Base-by-base conservation (phyloP, 768 basidiomycete genomes). In the Termitomyces sp. region DNA sequence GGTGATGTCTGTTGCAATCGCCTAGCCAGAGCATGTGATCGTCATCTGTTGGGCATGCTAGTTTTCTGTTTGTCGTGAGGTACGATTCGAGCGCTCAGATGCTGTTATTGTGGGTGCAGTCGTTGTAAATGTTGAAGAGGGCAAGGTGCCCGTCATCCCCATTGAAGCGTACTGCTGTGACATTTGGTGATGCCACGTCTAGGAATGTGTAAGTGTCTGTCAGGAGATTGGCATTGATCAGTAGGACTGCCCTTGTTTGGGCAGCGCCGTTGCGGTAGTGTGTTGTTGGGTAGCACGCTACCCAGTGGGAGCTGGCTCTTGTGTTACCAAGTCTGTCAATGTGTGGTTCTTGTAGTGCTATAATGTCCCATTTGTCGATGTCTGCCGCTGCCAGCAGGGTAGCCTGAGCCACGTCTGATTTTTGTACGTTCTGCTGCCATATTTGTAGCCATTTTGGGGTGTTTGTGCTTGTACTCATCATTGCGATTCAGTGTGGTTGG, bases 61-160 rank as follows among this genome's bases (percentile, higher is more conserved):
- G 8, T 2, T 4, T 4, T 1, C 5, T 12, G 3, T 32, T n/a
- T 1, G 31, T 3, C 14, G 26, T 3, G 4, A 34, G n/a, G 7
- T 32, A 34, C 5, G 6, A n/a, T 1, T 2, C 32, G n/a, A 49
- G 31, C 1, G n/a, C 3, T 0, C 16, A 12, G 7, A 22, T 31
- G 32, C 47, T 49, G 16, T 49, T 34, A 31, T 49, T 22, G 9
- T 49, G 29, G 22, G 5, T 16, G 16, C 58, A 59, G 24, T 53
- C 20, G n/a, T 55, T 57, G 29, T 55, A 57, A 16, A 55, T 46
- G 14, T 59, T 59, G 41, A 55, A 59, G 14, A 55, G 47, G 16
- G 47, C 16, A 2, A 55, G 44, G 20, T 46, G 9, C 1, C 44
- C 32, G 1, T 29, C 3, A 12, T 24, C 26, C 6, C 53, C n/a